A percentile compares a stretch with the other conserved stretches of the same genome.
These are phyloP conservation scores for Fraxinus floribunda DNA, from an alignment of 305 asterid species.

Conservation along the genomic window DNA sequence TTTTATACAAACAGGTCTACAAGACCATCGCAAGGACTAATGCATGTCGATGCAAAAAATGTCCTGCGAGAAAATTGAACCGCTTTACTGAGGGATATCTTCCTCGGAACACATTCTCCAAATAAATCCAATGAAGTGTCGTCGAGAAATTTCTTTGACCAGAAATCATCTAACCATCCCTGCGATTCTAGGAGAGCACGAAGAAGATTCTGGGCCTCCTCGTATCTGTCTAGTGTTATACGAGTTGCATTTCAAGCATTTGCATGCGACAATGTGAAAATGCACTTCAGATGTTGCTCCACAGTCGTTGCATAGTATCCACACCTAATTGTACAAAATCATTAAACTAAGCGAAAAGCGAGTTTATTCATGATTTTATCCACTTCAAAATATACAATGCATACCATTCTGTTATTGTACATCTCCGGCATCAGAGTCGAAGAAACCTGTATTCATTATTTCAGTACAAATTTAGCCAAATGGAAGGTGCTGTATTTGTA, in stretches of 20 bases:
- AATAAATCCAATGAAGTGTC: not conserved
- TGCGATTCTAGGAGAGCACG: conserved; percentile 34
- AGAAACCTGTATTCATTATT: conserved; percentile 39
- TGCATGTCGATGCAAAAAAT: not conserved
- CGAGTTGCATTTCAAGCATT: conserved; percentile 56
- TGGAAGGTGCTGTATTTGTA: not conserved
- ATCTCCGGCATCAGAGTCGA: conserved; percentile 52
- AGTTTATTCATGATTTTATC: not conserved
- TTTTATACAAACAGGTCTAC: not conserved
- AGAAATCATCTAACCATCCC: conserved; percentile 29
- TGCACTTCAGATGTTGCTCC: conserved; percentile 49
- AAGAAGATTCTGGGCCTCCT: conserved; percentile 37
- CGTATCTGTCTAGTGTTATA: conserved; percentile 55
- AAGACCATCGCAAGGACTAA: not conserved
- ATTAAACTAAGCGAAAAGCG: not conserved
- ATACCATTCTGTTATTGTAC: conserved; percentile 49
- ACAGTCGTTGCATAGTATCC: conserved; percentile 69
- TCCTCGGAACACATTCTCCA: not conserved
- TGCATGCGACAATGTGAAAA: conserved; percentile 48
- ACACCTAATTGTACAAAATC: conserved; percentile 35
- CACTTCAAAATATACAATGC: not conserved
- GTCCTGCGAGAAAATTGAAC: not conserved
- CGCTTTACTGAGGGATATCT: not conserved
- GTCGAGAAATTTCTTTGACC: not conserved
- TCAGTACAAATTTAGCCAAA: not conserved